Percentiles rank a stretch among this genome's conserved stretches.
Conservation (phyloP, 176 grass and related monocot genomes). For the Aegilops tauschii region DNA sequence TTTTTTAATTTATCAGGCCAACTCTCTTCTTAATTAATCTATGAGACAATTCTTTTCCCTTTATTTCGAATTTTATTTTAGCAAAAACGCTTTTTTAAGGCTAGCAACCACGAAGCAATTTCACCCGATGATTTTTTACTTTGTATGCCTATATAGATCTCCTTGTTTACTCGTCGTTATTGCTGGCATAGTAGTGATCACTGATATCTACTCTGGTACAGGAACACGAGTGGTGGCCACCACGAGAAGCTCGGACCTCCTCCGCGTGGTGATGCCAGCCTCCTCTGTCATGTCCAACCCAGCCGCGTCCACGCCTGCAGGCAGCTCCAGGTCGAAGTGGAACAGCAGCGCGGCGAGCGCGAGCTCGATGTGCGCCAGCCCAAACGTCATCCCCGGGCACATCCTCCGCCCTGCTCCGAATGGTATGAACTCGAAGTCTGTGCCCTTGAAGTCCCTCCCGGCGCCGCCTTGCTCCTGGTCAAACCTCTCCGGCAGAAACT, state of each 20-base stretch:
- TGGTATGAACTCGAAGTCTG: constrained; percentile 47
- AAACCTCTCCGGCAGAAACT: constrained; percentile 52
- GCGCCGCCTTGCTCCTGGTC: neutral
- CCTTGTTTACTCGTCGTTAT: neutral
- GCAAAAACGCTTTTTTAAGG: too few relatives aligned
- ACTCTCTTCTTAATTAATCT: too few relatives aligned
- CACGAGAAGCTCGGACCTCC: neutral
- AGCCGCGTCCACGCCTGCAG: neutral
- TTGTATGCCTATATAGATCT: neutral
- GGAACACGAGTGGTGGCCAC: neutral
- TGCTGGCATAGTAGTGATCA: neutral
- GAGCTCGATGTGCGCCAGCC: constrained; percentile 42
- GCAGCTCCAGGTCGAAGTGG: constrained; percentile 54
- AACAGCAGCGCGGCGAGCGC: constrained; percentile 45
- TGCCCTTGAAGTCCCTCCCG: constrained; percentile 37
- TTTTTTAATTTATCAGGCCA: too few relatives aligned
- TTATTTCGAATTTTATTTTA: too few relatives aligned
- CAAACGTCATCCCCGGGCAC: constrained; percentile 51
- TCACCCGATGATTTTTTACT: too few relatives aligned
- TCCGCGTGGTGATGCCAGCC: neutral
- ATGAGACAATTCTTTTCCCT: too few relatives aligned
- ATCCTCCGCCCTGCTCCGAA: constrained; percentile 47
- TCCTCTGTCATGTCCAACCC: constrained; percentile 49
- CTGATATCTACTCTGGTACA: neutral
- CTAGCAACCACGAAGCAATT: too few relatives aligned